Evolutionary conservation across 192 early-diverging fungal species (phyloP), one percentile per base, ranked within the genome.

Genomic region (Coemansia furcata): DNA sequence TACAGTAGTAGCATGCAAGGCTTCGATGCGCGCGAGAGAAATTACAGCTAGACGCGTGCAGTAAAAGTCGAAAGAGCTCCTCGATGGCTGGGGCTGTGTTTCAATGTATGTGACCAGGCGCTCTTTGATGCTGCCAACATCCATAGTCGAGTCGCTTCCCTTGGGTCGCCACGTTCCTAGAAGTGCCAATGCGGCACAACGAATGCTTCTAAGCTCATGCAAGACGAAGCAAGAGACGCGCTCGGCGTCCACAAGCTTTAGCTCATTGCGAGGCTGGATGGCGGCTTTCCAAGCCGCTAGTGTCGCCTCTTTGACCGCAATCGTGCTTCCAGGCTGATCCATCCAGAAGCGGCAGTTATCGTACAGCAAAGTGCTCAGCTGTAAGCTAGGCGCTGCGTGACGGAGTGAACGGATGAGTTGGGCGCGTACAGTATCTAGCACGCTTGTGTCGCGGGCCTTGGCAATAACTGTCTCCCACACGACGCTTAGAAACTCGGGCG

Each of bases 381-480:
- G 72, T n/a, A 83, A 69, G 50, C 67, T 74, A 2, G 69, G 55
- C 23, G 76, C 76, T 3, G 82, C 82, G 35, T 84, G 77, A 19
- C 62, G 61, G 11, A 84, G 70, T n/a, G 82, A 84, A 42, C 60
- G 68, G 32, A 84, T 80, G 12, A 84, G 62, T 30, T 76, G 82
- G 32, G 71, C 70, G 1, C 82, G 73, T 26, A 73, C 73, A 11
- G 74, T 47, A 42, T 74, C 77, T 2, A 63, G 70, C 40, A 79
- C 71, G 21, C 38, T 36, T 1, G 40, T 42, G 23, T 76, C 77
- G 49, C 70, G 29, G 7, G 77, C 77, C 59, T 77, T 76, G 36
- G 52, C 40, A 17, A 73, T 69, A 15, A 83, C 70, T 3, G 84
- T 85, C 49, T 77, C 68, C 84, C 84, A 85, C 11, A 85, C 72